Evolutionary conservation across 1,139 yeast genomes (phyloP), one percentile per base, ranked within the genome.

Genomic region (Debaryomycetaceae sp.): DNA sequence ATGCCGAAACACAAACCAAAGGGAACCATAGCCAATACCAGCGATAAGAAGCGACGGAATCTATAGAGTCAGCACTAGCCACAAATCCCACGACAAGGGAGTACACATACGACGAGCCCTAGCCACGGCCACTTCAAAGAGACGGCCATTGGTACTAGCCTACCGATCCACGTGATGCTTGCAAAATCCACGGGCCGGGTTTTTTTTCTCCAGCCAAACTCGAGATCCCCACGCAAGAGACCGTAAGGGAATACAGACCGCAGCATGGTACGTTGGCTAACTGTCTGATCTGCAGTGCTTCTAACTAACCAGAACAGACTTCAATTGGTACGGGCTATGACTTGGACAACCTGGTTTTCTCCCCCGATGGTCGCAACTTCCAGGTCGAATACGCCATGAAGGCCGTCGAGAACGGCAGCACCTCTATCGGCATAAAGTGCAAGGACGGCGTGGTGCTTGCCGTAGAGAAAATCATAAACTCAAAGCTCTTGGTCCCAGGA

Each of bases 261-360:
- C 21, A 21, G 22, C 21, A 38, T 38, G 42, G 42, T 38, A 35
- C 8, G 42, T 37, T 14, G 12, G 15, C 13, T 13, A 21, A 3
- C 22, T 3, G n/a, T n/a, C n/a, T n/a, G n/a, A n/a, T n/a, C n/a
- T n/a, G n/a, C n/a, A n/a, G n/a, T n/a, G n/a, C n/a, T n/a, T n/a
- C n/a, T n/a, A n/a, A n/a, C n/a, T n/a, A n/a, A n/a, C n/a, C n/a
- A n/a, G n/a, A n/a, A 19, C 27, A 41, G 92, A 82, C 96, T 27
- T 86, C 96, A 31, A 86, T 87, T 49, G 97, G 97, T 46, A 87
- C 96, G 20, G 97, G 97, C 22, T 87, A 87, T 71, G 97, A 87
- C 65, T 73, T 87, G 51, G 83, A 95, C 27, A 87, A 87, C 62
- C 79, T 93, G 62, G 94, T 86, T 36, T 81, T 81, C 54, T 63